Base-by-base conservation (phyloP, 192 early-diverging fungal genomes). In the Obelidium mucronatum region DNA sequence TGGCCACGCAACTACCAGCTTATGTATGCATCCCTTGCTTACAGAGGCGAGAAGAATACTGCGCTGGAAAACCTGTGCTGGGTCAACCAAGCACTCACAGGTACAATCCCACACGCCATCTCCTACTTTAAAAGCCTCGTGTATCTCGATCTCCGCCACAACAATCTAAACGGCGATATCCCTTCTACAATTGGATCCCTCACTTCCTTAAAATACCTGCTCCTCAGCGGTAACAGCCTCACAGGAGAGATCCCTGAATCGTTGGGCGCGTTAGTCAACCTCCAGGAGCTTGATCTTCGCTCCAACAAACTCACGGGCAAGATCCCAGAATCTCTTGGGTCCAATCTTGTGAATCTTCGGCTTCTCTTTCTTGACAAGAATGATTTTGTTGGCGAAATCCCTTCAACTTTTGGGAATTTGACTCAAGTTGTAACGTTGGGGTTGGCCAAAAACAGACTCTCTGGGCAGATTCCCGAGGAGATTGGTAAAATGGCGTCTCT, bases 271-370 rank as follows among this genome's bases (percentile, higher is more conserved):
- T 24, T 59, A 11, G 26, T 24, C 6, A n/a, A 59, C 24, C 56
- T 59, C 13, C 56, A 31, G 8, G 56, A 59, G 24, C 56, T 59
- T 31, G 56, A 59, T 59, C 24, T 59, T 6, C 56, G 56, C 56
- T 11, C 6, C 8, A 59, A 59, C 31, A 11, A 59, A 31, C 56
- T 59, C 8, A 19, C 56, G 0, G 56, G 56, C 56, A 24, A 59
- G 24, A n/a, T 59, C 26, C 56, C 56, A 11, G 11, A n/a, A 0
- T 6, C 8, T 5, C 24, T 59, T 6, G 44, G 44, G 44, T n/a
- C n/a, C n/a, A 48, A 48, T 17, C 24, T 5, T 24, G 8, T 24
- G 17, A 30, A n/a, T 11, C 56, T 59, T 5, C 11, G 31, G 56
- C 24, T 59, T 24, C 24, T 59, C 6, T 59, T 59, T 31, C 24